Evolutionary conservation across 2,329 filamentous ascomycete genomes (phyloP), one percentile per base, ranked within the genome.

Genomic region (Diplodia scrobiculata): DNA sequence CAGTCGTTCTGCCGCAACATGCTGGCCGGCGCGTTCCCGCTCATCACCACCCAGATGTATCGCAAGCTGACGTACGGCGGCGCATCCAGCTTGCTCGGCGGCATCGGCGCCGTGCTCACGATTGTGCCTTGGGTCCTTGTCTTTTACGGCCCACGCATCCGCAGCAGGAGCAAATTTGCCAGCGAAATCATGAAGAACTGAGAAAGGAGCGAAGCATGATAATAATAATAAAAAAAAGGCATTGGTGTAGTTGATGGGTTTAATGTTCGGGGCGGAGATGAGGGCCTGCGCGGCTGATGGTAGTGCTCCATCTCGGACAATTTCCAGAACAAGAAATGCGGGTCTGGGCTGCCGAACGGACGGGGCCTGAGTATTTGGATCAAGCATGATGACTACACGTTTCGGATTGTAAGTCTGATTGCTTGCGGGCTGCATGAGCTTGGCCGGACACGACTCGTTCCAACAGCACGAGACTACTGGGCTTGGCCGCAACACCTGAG

Each of bases 1-100:
- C 92, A 97, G 79, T 90, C 87, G 17, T 96, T 91, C 75, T 94
- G 91, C 72, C 86, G 93, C 11, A 97, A 97, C 74, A 81, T 97
- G 1, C 80, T 97, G 0, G 92, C 89, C 9, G 93, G 92, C 1
- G 78, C 87, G 0, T 96, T 97, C 69, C 92, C 92, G 0, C 81
- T 97, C 0, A 85, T 96, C 14, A 91, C 91, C 0, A 80, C 82
- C 2, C 81, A 86, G 58, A 85, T 97, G 83, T 97, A 95, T 73
- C 82, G 78, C 1, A 86, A 87, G 7, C 79, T 97, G 50, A 90
- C 90, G 0, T 88, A 89, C 71, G 85, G 85, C 6, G 86, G 84
- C 1, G 92, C 91, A 0, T 90, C 89, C 2, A 91, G 86, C 68
- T 74, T 97, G 53, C 79, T 97, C 6, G 93, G 92, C 5, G 90